Percentiles rank a stretch among this genome's conserved stretches.
Conservation (phyloP, 1,284 basidiomycete species). For the Puccinia hordei region DNA sequence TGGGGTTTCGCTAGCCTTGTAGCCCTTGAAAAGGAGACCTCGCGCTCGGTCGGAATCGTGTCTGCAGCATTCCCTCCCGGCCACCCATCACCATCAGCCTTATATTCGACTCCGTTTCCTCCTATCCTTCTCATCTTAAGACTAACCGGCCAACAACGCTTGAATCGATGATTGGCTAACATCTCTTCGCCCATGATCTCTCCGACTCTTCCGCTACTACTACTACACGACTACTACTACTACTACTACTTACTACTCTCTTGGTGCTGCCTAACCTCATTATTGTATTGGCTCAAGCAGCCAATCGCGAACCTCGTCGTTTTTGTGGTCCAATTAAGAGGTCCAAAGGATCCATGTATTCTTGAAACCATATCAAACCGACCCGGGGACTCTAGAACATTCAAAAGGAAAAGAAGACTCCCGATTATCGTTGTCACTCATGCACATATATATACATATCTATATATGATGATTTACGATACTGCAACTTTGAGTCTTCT, state of each 20-base stretch:
- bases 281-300: neutral
- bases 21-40: slow-evolving; percentile 31
- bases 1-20: slow-evolving; percentile 1
- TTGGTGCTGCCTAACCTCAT: slow-evolving; percentile 2
- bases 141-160: neutral
- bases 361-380: slow-evolving; percentile 15
- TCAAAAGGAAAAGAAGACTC: neutral
- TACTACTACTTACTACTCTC: neutral
- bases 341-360: slow-evolving; percentile 39
- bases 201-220: neutral
- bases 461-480: neutral
- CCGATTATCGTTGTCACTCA: neutral
- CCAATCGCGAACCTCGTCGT: neutral
- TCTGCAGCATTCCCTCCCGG: neutral
- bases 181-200: neutral
- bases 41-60: neutral
- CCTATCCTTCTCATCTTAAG: slow-evolving; percentile 11
- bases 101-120: neutral
- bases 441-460: slow-evolving; percentile 26
- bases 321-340: slow-evolving; percentile 17
- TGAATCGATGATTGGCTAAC: neutral
- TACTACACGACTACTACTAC: neutral
- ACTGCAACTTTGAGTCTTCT: neutral
- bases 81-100: neutral
- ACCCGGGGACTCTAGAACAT: neutral